A percentile compares a stretch with the other conserved stretches of the same genome.
These are phyloP conservation scores for Stagonosporopsis chrysanthemi DNA, from an alignment of 2,329 filamentous ascomycete genomes.

Conservation along the genomic window DNA sequence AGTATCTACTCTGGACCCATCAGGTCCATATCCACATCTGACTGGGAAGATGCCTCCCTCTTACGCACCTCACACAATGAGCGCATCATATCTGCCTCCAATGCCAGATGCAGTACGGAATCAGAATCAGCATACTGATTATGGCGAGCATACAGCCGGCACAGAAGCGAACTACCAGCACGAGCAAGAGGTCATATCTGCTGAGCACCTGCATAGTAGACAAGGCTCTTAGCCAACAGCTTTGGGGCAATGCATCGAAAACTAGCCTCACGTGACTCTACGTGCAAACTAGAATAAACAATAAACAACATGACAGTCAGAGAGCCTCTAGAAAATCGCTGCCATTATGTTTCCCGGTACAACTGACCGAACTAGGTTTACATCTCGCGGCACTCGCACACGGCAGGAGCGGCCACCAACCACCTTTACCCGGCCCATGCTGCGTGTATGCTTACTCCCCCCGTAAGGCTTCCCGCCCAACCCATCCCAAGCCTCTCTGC, in stretches of 20 bases:
- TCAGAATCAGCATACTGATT: background rate
- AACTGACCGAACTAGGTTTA: background rate
- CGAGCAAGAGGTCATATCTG: background rate
- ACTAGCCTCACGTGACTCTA: background rate
- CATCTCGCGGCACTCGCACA: background rate
- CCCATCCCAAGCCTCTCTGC: constrained; percentile 6
- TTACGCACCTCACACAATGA: constrained; percentile 7
- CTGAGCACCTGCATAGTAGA: background rate
- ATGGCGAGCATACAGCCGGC: background rate
- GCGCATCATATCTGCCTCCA: constrained; percentile 9
- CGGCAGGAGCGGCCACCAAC: background rate
- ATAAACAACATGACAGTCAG: background rate
- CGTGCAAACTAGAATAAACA: background rate
- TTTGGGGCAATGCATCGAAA: background rate
- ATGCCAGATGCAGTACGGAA: constrained; percentile 2
- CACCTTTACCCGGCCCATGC: constrained; percentile 8
- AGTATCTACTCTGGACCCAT: constrained; percentile 2
- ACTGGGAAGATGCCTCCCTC: constrained; percentile 7
- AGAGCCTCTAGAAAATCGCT: background rate
- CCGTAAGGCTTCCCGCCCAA: constrained; percentile 1
- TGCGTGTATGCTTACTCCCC: background rate
- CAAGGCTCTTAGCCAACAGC: background rate
- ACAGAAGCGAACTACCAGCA: background rate
- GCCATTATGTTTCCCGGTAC: background rate
- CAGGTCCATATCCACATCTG: constrained; percentile 2